Percentiles rank a stretch among this genome's conserved stretches.
Evolutionary conservation across 1,139 yeast species (phyloP).

Genomic region (Lodderomyces margitis): DNA sequence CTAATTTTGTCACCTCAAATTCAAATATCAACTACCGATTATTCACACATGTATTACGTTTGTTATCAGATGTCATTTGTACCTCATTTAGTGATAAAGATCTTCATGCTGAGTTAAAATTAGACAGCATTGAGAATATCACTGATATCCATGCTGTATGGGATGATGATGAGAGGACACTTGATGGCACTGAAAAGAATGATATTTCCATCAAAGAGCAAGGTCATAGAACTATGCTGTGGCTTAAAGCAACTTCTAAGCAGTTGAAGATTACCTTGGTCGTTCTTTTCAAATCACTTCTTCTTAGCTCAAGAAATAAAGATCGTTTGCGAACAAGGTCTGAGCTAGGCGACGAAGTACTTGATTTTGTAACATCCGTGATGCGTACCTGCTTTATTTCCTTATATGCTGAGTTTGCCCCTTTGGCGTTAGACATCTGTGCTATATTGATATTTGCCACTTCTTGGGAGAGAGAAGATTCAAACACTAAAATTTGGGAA

Average conservation of each 20-base stretch:
- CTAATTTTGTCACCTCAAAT: slow-evolving; percentile 26
- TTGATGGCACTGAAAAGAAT: slow-evolving; percentile 6
- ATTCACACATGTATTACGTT: slow-evolving; percentile 22
- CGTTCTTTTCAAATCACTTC: slow-evolving; percentile 27
- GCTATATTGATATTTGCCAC: slow-evolving; percentile 21
- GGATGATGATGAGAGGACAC: slow-evolving; percentile 15
- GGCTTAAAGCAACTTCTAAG: slow-evolving; percentile 64
- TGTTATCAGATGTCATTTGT: slow-evolving; percentile 22
- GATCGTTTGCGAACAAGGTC: slow-evolving; percentile 24
- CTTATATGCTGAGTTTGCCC: slow-evolving; percentile 32
- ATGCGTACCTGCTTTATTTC: slow-evolving; percentile 30
- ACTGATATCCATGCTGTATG: slow-evolving; percentile 21
- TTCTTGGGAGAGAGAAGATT: slow-evolving; percentile 13
- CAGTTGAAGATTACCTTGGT: slow-evolving; percentile 54
- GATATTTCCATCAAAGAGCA: slow-evolving; percentile 11
- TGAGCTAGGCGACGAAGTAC: slow-evolving; percentile 23
- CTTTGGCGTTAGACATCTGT: slow-evolving; percentile 32
- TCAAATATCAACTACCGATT: slow-evolving; percentile 26
- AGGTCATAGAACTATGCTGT: slow-evolving; percentile 45
- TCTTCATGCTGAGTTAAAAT: slow-evolving; percentile 17
- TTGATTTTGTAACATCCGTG: slow-evolving; percentile 24
- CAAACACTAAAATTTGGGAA: slow-evolving; percentile 7
- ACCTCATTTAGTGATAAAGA: slow-evolving; percentile 30
- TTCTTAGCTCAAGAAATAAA: slow-evolving; percentile 16
- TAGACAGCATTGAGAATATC: slow-evolving; percentile 10